Conservation (phyloP, 208 protist species). For the Novymonas esmeraldas region DNA sequence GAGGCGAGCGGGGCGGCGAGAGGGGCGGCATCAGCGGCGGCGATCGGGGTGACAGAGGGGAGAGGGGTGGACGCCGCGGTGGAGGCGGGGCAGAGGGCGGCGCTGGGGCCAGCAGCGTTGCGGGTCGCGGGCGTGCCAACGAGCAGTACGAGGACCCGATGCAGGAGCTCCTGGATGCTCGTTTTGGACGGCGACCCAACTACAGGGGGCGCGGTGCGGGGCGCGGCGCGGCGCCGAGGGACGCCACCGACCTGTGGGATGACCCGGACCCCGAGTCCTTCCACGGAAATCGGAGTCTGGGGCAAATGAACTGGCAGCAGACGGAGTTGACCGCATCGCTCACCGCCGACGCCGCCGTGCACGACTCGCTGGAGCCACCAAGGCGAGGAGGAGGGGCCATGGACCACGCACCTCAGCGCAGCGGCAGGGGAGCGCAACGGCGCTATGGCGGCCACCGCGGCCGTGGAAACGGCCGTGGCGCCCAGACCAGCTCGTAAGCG, state of each 20-base stretch:
- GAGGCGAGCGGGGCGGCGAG: constrained; percentile 1
- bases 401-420: constrained; percentile 19
- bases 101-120: neutral
- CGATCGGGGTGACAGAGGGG: no score
- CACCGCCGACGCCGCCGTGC: constrained; percentile 16
- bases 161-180: constrained; percentile 35
- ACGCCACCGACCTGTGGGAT: constrained; percentile 69
- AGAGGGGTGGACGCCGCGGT: constrained; percentile 5
- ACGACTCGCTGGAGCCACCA: constrained; percentile 22
- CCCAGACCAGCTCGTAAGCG: constrained; percentile 4
- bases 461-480: constrained; percentile 11
- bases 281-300: constrained; percentile 62
- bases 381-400: constrained; percentile 18
- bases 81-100: constrained; percentile 7
- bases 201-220: constrained; percentile 23
- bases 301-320: constrained; percentile 83
- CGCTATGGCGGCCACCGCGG: constrained; percentile 17
- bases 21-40: no score
- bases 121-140: neutral
- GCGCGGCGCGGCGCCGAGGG: constrained; percentile 6
- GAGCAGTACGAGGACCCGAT: constrained; percentile 24
- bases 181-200: constrained; percentile 43
- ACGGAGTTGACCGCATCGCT: constrained; percentile 38
- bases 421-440: constrained; percentile 17
- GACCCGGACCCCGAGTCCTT: constrained; percentile 78